phyloP scores from a whole-genome alignment of 2,329 filamentous ascomycete genomes.

The Stachybotrys chartarum region DNA sequence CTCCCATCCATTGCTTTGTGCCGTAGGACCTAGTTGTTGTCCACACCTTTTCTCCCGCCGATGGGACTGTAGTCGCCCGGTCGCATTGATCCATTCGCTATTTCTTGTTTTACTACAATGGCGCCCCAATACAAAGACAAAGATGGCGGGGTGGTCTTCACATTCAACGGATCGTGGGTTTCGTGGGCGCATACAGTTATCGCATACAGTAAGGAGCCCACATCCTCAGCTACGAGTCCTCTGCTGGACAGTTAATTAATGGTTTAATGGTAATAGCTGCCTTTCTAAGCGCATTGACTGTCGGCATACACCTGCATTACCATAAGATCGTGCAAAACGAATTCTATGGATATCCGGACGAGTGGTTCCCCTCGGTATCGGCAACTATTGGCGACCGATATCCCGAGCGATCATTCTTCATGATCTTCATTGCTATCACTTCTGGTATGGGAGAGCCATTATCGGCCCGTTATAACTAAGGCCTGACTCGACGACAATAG shows the following conservation, averaged over 20 bases:
- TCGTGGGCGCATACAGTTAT: conserved; percentile 79
- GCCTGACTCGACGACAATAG: conserved; percentile 31
- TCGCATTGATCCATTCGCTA: conserved; percentile 8
- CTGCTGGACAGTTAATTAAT: conserved; percentile 9
- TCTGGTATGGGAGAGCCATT: conserved; percentile 52
- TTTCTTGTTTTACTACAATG: conserved; percentile 17
- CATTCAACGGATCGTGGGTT: conserved; percentile 82
- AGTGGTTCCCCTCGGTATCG: conserved; percentile 96
- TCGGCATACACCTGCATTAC: conserved; percentile 80
- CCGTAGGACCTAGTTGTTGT: neutral
- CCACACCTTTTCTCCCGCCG: conserved; percentile 7
- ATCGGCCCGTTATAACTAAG: neutral
- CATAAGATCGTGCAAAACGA: conserved; percentile 98
- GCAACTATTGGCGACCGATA: conserved; percentile 96
- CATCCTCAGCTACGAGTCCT: neutral
- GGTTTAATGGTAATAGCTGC: conserved; percentile 47
- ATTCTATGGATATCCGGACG: conserved; percentile 85
- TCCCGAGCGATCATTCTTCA: conserved; percentile 93
- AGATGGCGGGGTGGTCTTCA: conserved; percentile 50
- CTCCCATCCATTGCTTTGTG: conserved; percentile 4
- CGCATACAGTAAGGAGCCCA: conserved; percentile 61
- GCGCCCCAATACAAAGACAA: conserved; percentile 55
- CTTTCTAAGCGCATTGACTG: conserved; percentile 77
- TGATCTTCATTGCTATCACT: conserved; percentile 94
- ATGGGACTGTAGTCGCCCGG: conserved; percentile 11